These are phyloP conservation scores for Talaromyces sp. DNA, from an alignment of 2,329 filamentous ascomycete species.

Conservation along the genomic window DNA sequence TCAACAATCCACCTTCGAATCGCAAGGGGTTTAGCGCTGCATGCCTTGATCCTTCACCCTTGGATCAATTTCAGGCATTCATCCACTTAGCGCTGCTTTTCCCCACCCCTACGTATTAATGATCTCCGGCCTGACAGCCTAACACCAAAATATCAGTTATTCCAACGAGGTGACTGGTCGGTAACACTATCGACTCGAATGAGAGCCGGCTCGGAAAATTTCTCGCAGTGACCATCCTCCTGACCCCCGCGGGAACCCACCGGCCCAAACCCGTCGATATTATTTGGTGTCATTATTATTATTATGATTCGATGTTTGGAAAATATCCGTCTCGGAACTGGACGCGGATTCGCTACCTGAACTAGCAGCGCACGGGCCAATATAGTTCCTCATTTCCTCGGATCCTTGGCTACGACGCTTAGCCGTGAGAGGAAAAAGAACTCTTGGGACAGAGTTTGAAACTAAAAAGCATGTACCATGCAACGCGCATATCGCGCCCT, in stretches of 20 bases:
- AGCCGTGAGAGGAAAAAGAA: neutral
- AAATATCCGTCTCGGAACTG: constrained; percentile 6
- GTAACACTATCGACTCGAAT: neutral
- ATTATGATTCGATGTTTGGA: neutral
- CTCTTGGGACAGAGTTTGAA: neutral
- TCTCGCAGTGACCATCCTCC: neutral
- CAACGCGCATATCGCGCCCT: neutral
- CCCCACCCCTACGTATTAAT: neutral
- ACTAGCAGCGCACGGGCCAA: neutral
- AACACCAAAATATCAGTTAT: neutral
- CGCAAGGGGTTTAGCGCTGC: neutral
- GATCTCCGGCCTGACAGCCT: constrained; percentile 1
- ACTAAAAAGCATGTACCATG: neutral
- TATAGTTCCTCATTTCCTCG: neutral
- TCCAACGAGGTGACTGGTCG: neutral
- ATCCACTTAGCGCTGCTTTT: neutral
- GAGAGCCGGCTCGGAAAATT: constrained; percentile 7
- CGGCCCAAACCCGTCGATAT: neutral
- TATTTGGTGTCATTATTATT: neutral
- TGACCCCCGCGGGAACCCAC: neutral
- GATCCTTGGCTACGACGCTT: neutral
- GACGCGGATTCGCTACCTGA: constrained; percentile 1
- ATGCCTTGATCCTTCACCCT: neutral
- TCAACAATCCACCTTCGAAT: neutral
- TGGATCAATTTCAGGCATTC: neutral